Conservation (phyloP, 2,329 filamentous ascomycete genomes). For the Paraconiothyrium brasiliense region DNA sequence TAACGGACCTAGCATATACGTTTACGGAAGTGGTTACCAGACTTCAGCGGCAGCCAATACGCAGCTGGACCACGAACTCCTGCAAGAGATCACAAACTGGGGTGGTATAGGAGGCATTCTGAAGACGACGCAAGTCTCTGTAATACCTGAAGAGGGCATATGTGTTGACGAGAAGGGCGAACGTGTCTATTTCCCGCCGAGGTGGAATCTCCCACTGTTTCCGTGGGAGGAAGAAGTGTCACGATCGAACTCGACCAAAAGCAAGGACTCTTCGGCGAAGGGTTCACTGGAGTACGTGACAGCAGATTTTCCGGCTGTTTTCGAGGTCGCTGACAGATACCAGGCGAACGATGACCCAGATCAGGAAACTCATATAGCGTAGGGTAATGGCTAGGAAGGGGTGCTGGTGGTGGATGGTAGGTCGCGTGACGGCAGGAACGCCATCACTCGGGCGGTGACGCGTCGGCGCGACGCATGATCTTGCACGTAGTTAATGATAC, state of each 20-base stretch:
- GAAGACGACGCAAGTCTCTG: constrained; percentile 3
- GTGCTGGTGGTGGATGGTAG: not conserved
- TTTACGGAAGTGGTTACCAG: not conserved
- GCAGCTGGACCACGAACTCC: not conserved
- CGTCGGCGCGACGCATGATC: not conserved
- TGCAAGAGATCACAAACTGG: constrained; percentile 4
- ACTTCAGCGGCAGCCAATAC: not conserved
- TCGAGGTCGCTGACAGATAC: constrained; percentile 1
- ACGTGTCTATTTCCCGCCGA: constrained; percentile 7
- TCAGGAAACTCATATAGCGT: constrained; percentile 5
- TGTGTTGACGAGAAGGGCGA: constrained; percentile 4
- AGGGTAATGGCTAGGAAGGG: not conserved
- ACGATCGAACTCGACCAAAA: constrained; percentile 6
- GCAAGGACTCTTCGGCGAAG: not conserved
- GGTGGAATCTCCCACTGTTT: constrained; percentile 8
- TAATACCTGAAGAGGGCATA: not conserved
- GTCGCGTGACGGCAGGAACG: not conserved
- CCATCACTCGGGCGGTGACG: not conserved
- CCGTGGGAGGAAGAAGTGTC: constrained; percentile 10
- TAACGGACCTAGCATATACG: not conserved
- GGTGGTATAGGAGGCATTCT: constrained; percentile 6
- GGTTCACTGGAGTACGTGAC: constrained; percentile 9
- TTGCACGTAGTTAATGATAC: not conserved
- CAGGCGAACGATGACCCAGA: constrained; percentile 10
- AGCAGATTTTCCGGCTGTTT: not conserved